Evolutionary conservation across 2,329 filamentous ascomycete genomes (phyloP), one percentile per base, ranked within the genome.

Genomic region (Colletotrichum sp.): DNA sequence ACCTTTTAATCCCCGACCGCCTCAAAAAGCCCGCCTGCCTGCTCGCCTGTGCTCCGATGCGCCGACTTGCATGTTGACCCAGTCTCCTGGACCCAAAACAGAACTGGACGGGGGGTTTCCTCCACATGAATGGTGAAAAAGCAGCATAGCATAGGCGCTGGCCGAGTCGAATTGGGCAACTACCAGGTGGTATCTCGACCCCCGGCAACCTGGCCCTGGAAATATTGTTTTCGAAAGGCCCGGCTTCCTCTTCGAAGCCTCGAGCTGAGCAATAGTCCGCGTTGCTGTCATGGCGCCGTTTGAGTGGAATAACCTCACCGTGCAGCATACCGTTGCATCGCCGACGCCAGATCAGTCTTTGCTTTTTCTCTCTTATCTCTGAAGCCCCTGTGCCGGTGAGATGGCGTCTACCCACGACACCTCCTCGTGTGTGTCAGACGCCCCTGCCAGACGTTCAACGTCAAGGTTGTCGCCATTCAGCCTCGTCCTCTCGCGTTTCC

Each of bases 321-420:
- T 67, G 69, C 62, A 75, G 69, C 18, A 24, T 62, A 62, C 36
- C 21, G 72, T 72, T 62, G 62, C 69, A 75, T 72, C 62, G 39
- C 30, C 69, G 39, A 26, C 63, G 69, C 63, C 62, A 55, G 24
- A 44, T 34, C 21, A 55, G 18, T 63, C 39, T 44, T 70, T 72
- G 59, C 60, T 32, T 67, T 66, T 65, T 57, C 28, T 59, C 44
- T 67, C 44, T 73, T 75, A 75, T 75, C 72, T 75, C 30, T 72
- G 36, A 7, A 16, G 55, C 26, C 63, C 63, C 55, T 68, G 55
- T 39, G 32, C 55, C 21, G 15, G 32, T 62, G 16, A 26, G n/a
- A 55, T 67, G 64, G 64, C 64, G 26, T 67, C 18, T 60, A 18
- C 28, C 28, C 28, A 13, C 26, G 57, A 28, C 57, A 28, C 9